Evolutionary conservation across 2,329 filamentous ascomycete genomes (phyloP).

Genomic region (Arthrinium phaeospermum): DNA sequence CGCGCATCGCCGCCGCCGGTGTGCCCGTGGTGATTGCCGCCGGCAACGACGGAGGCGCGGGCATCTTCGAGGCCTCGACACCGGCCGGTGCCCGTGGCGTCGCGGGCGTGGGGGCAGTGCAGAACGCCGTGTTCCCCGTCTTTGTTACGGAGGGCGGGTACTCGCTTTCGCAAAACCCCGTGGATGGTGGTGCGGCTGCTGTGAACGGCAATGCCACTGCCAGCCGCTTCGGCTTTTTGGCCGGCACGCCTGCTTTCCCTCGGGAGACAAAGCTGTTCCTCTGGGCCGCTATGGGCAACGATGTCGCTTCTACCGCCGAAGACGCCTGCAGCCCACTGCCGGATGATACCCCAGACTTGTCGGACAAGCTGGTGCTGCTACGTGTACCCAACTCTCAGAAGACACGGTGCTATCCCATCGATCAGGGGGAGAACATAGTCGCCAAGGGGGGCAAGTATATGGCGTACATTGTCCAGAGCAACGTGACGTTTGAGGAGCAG

Average conservation of each 20-base stretch:
- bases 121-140: conserved; percentile 26
- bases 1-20: conserved; percentile 47
- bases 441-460: conserved; percentile 49
- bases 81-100: conserved; percentile 26
- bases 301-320: conserved; percentile 34
- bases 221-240: conserved; percentile 23
- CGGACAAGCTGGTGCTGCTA: conserved; percentile 47
- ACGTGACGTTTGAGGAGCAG: conserved; percentile 23
- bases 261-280: conserved; percentile 29
- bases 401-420: conserved; percentile 38
- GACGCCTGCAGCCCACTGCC: conserved; percentile 47
- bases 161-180: not conserved
- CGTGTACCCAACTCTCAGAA: conserved; percentile 33
- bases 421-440: conserved; percentile 46
- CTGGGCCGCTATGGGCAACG: conserved; percentile 43
- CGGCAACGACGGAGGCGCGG: conserved; percentile 45
- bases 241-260: conserved; percentile 24
- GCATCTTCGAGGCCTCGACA: conserved; percentile 25
- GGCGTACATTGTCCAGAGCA: conserved; percentile 44
- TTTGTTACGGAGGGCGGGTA: conserved; percentile 22
- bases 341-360: conserved; percentile 46
- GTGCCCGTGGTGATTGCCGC: conserved; percentile 47
- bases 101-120: conserved; percentile 25
- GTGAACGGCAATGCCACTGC: conserved; percentile 37
- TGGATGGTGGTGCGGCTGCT: conserved; percentile 29